A percentile compares a stretch with the other conserved stretches of the same genome.
phyloP scores from a whole-genome alignment of 148 eudicot genomes.

The Persicaria maculosa region DNA sequence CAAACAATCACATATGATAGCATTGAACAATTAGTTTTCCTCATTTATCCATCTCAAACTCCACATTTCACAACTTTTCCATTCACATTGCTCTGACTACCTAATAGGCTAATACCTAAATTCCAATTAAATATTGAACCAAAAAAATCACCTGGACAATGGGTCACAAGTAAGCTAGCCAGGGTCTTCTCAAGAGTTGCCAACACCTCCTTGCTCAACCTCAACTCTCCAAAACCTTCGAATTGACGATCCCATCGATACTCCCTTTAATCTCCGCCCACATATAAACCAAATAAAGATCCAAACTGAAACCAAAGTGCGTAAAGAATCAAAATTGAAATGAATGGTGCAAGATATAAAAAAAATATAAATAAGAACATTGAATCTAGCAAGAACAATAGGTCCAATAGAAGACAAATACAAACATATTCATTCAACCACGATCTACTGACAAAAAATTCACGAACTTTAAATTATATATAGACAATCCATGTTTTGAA shows the following conservation, averaged over 20 bases:
- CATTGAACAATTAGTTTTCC: not conserved
- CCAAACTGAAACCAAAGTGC: too few species aligned
- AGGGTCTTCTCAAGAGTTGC: slow-evolving; percentile 74
- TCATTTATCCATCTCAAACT: not conserved
- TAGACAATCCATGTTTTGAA: too few species aligned
- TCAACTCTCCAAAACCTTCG: slow-evolving; percentile 50
- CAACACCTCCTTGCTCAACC: slow-evolving; percentile 68
- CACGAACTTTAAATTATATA: too few species aligned
- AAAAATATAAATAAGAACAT: too few species aligned
- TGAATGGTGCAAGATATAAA: too few species aligned
- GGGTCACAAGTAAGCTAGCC: slow-evolving; percentile 68
- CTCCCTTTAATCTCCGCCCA: slow-evolving; percentile 9
- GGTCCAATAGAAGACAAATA: too few species aligned
- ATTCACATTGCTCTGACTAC: not conserved
- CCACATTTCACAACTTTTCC: not conserved
- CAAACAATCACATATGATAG: not conserved
- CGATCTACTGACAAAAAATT: too few species aligned
- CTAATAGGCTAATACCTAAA: not conserved
- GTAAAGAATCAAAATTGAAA: too few species aligned
- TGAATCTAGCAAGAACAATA: too few species aligned
- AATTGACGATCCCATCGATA: slow-evolving; percentile 13
- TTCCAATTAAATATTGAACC: not conserved
- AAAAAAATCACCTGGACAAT: too few species aligned
- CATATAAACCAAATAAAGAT: too few species aligned
- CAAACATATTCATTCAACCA: too few species aligned